Evolutionary conservation across 108 stramenopile genomes (phyloP), one percentile per base, ranked within the genome.

Genomic region (Cyclotella cryptica): DNA sequence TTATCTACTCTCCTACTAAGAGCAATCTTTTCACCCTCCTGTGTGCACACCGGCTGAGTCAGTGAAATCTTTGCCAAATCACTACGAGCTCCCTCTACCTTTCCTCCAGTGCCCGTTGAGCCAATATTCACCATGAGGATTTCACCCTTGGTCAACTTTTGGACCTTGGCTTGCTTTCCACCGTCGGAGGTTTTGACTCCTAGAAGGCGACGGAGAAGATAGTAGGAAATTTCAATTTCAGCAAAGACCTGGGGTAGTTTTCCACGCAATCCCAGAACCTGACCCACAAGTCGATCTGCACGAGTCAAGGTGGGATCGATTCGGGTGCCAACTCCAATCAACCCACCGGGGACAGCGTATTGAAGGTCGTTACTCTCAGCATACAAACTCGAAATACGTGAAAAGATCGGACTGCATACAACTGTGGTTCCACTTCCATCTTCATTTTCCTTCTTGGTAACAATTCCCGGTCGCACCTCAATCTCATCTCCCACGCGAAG

Each of bases 51-150:
- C 6, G 99, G 99, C 84, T 98, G 97, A 24, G 98, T 98, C 76
- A 99, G 87, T 15, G 95, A 85, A 84, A 99, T 96, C 88, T 97
- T 98, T 42, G 98, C 98, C 69, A 97, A 75, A 67, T 98, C 97
- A 27, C 93, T 96, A 90, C 96, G 96, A 69, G 98, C 98, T 18
- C 93, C 97, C 63, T 87, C 85, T 45, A 99, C 97, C 69, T 91
- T 96, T 49, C 98, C 98, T 65, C 98, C 98, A 12, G 98, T 99
- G 29, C 97, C 95, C 4, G 98, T 99, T 19, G 92, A 94, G 30
- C 99, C 99, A 81, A 99, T 99, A 87, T 99, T 99, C 47, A 99
- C 98, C 98, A 99, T 98, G 67, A 99, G 96, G 81, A 97, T 98
- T 86, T 99, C 99, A 66, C 82, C 79, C 91, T 95, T 97, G 74